These are phyloP conservation scores for Saposhnikovia divaricata DNA, from an alignment of 129 eudicot species.

Conservation along the genomic window DNA sequence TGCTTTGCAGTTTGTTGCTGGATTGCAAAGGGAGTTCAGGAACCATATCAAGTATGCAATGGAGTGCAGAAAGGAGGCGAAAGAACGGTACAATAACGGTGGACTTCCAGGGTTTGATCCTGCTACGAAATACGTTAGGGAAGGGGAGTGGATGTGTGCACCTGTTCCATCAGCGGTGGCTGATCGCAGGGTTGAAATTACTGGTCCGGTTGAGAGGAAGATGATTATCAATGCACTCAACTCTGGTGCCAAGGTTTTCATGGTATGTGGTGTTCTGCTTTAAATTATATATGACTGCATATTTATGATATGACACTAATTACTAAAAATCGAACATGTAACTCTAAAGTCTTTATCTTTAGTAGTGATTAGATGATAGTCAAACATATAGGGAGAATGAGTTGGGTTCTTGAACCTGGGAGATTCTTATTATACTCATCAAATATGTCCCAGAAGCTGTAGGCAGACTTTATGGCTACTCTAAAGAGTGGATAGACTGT, in stretches of 20 bases:
- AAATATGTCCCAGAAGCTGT: background rate
- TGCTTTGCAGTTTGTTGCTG: slow-evolving; percentile 74
- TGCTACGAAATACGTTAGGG: slow-evolving; percentile 56
- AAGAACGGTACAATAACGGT: slow-evolving; percentile 51
- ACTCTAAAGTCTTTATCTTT: no score
- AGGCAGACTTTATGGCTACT: background rate
- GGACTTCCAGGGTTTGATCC: slow-evolving; percentile 86
- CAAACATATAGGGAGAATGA: no score
- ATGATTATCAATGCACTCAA: slow-evolving; percentile 92
- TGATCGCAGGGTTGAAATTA: slow-evolving; percentile 85
- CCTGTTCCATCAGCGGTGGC: slow-evolving; percentile 72
- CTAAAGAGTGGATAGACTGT: background rate
- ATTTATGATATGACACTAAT: background rate
- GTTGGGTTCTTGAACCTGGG: no score
- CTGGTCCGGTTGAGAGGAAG: slow-evolving; percentile 93
- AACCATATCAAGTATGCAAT: slow-evolving; percentile 66
- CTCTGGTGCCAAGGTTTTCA: slow-evolving; percentile 90
- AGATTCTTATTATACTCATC: background rate
- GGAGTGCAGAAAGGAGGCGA: slow-evolving; percentile 87
- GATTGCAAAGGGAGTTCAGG: slow-evolving; percentile 72
- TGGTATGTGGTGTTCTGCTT: slow-evolving; percentile 36
- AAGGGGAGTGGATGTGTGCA: slow-evolving; percentile 76
- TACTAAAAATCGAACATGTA: background rate
- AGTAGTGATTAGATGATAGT: no score
- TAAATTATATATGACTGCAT: background rate